Evolutionary conservation across 805 yeast genomes (phyloP).

Genomic region (Henningerozyma blattae): DNA sequence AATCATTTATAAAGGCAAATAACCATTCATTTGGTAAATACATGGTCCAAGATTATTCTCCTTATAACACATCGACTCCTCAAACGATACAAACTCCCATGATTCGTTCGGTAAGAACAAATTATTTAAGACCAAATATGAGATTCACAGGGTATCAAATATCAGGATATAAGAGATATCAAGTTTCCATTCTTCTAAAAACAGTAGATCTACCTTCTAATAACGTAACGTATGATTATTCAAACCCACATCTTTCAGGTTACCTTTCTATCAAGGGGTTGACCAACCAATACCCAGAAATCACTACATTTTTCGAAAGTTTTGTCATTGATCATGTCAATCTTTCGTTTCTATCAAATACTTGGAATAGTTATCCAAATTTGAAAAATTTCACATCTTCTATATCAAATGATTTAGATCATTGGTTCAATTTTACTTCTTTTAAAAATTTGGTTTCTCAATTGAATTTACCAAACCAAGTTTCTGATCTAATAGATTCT

Average conservation of each 20-base stretch:
- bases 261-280: slow-evolving; percentile 57
- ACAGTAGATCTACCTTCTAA: slow-evolving; percentile 37
- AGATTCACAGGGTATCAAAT: slow-evolving; percentile 25
- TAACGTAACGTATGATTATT: slow-evolving; percentile 6
- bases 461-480: neutral
- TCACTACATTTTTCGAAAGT: slow-evolving; percentile 61
- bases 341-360: slow-evolving; percentile 20
- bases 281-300: slow-evolving; percentile 54
- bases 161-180: slow-evolving; percentile 28
- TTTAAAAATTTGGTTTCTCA: slow-evolving; percentile 24
- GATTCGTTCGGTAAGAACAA: slow-evolving; percentile 5
- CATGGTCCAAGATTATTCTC: neutral
- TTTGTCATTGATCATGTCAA: slow-evolving; percentile 12
- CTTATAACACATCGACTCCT: no score
- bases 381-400: slow-evolving; percentile 40
- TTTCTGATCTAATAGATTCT: neutral
- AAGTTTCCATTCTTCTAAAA: slow-evolving; percentile 44
- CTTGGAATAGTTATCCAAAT: slow-evolving; percentile 17
- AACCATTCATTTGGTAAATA: no score
- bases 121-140: slow-evolving; percentile 19
- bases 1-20: no score
- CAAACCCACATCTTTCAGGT: slow-evolving; percentile 39
- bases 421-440: slow-evolving; percentile 49
- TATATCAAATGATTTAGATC: slow-evolving; percentile 40
- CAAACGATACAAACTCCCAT: neutral